Evolutionary conservation across 2,329 filamentous ascomycete species (phyloP).

Genomic region (Biscogniauxia marginata): DNA sequence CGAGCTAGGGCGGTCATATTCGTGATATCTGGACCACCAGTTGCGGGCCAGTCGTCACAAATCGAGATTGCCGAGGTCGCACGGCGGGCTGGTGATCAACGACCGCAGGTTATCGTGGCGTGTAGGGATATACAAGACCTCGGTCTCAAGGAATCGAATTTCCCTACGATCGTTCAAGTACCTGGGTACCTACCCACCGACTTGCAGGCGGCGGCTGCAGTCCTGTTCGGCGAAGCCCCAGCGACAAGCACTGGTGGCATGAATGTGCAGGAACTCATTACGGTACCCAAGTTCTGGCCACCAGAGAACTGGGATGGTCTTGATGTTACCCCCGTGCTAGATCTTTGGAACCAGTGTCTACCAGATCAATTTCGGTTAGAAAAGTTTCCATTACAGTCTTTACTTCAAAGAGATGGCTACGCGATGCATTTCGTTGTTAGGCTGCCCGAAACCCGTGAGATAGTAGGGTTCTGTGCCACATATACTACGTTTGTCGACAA

Average conservation of each 20-base stretch:
- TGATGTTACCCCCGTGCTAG: constrained; percentile 38
- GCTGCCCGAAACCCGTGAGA: constrained; percentile 40
- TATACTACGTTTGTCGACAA: constrained; percentile 58
- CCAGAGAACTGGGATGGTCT: constrained; percentile 37
- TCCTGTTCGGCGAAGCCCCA: constrained; percentile 47
- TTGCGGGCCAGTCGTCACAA: constrained; percentile 50
- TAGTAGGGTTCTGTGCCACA: constrained; percentile 60
- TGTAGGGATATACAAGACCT: constrained; percentile 46
- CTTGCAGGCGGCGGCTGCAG: constrained; percentile 49
- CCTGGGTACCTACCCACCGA: constrained; percentile 46
- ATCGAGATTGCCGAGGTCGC: constrained; percentile 48
- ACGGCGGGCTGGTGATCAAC: constrained; percentile 44
- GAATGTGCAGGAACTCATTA: constrained; percentile 32
- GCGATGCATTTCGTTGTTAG: constrained; percentile 57
- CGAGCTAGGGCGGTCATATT: constrained; percentile 60
- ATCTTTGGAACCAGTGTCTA: constrained; percentile 48
- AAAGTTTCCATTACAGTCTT: constrained; percentile 39
- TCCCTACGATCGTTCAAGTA: constrained; percentile 53
- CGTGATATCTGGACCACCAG: constrained; percentile 52
- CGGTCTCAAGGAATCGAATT: constrained; percentile 39
- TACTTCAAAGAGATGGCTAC: constrained; percentile 55
- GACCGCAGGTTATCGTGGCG: constrained; percentile 51
- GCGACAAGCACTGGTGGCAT: constrained; percentile 16
- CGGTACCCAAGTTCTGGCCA: constrained; percentile 40
- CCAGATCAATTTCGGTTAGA: constrained; percentile 47